Evolutionary conservation across 2,329 filamentous ascomycete species (phyloP).

Genomic region (Fusarium verticillioides): DNA sequence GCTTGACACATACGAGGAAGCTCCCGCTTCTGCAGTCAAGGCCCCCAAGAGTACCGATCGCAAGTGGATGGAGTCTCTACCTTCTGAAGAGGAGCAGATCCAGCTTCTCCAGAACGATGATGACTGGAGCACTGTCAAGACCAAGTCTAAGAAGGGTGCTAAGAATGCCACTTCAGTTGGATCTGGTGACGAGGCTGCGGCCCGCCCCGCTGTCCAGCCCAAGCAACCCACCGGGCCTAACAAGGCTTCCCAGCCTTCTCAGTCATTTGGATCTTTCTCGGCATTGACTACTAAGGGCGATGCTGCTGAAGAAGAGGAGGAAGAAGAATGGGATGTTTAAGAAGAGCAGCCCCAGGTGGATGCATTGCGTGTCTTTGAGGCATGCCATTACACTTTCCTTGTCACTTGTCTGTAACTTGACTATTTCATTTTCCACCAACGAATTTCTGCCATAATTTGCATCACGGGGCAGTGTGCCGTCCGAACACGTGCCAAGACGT

Average conservation of each 20-base stretch:
- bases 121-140: conserved; percentile 71
- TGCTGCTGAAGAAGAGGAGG: conserved; percentile 55
- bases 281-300: conserved; percentile 58
- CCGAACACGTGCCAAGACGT: conserved; percentile 31
- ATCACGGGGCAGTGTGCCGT: conserved; percentile 33
- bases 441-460: conserved; percentile 36
- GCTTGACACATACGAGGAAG: conserved; percentile 67
- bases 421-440: conserved; percentile 34
- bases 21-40: conserved; percentile 45
- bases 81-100: conserved; percentile 72
- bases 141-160: conserved; percentile 57
- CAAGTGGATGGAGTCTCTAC: conserved; percentile 62
- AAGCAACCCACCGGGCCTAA: conserved; percentile 45
- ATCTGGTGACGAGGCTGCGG: conserved; percentile 51
- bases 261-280: conserved; percentile 61
- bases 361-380: conserved; percentile 17
- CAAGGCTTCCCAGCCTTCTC: conserved; percentile 48
- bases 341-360: background rate
- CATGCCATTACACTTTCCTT: conserved; percentile 24
- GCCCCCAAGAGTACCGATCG: conserved; percentile 49
- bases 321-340: conserved; percentile 66
- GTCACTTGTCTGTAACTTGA: conserved; percentile 31
- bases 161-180: conserved; percentile 52
- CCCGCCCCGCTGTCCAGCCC: conserved; percentile 46
- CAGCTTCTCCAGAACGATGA: conserved; percentile 64